Conservation (phyloP, 2,329 filamentous ascomycete genomes). For the Clonostachys rosea region DNA sequence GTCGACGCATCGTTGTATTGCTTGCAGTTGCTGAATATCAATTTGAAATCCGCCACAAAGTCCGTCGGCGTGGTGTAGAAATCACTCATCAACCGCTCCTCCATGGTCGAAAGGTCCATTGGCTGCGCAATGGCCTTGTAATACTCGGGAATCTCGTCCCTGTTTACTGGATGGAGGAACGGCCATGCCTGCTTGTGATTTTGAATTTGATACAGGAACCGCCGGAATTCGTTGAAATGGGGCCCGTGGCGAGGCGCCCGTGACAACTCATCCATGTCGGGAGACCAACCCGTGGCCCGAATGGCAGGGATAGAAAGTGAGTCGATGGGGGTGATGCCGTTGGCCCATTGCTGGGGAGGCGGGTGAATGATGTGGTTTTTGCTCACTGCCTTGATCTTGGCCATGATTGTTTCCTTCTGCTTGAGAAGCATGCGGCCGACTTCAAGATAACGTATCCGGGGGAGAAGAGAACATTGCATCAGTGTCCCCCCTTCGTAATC, state of each 20-base stretch:
- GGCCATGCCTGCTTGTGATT: constrained; percentile 71
- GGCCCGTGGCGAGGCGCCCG: constrained; percentile 71
- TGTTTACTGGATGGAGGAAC: constrained; percentile 69
- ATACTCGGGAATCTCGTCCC: constrained; percentile 72
- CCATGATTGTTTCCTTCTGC: constrained; percentile 84
- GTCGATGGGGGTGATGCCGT: constrained; percentile 55
- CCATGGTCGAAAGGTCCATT: constrained; percentile 74
- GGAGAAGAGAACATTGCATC: constrained; percentile 94
- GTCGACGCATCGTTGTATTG: constrained; percentile 73
- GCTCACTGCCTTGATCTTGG: constrained; percentile 80
- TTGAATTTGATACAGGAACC: constrained; percentile 69
- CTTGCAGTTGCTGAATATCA: constrained; percentile 70
- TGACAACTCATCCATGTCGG: constrained; percentile 81
- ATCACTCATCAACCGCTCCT: constrained; percentile 68
- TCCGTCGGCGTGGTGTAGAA: constrained; percentile 67
- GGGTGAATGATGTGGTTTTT: constrained; percentile 65
- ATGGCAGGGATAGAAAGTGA: constrained; percentile 75
- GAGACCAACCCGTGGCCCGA: constrained; percentile 80
- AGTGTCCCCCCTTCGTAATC: constrained; percentile 94
- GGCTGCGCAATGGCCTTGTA: constrained; percentile 75
- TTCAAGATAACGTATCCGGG: constrained; percentile 83
- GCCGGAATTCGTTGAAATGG: constrained; percentile 69
- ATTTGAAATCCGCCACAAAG: constrained; percentile 65
- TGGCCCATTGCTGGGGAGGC: constrained; percentile 64
- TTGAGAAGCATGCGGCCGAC: constrained; percentile 83